Evolutionary conservation across 78 protist species (phyloP), one percentile per base, ranked within the genome.

Genomic region (Dictyostelium purpureum): DNA sequence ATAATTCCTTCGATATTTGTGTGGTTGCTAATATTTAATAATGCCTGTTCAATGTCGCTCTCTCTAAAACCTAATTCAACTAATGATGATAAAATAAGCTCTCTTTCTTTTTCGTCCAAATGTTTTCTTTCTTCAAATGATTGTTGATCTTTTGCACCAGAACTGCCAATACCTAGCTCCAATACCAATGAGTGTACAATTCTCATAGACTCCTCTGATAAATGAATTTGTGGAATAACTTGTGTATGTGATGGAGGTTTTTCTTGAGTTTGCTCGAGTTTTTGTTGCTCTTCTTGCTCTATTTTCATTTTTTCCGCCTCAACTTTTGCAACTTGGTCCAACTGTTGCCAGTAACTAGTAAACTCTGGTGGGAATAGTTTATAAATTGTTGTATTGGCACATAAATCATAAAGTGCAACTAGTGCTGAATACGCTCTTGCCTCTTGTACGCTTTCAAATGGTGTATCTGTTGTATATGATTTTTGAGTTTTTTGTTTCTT

Each of bases 341-440:
- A 21, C 49, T 16, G 31, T 45, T 73, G 1, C 91, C 91, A 83
- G 43, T 56, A 83, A 7, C 61, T 57, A 2, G 91, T 73, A 24
- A 35, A 83, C 70, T 83, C 91, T 0, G 91, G 91, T 31, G 91
- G 91, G 49, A 83, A 83, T 21, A 83, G 51, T 43, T 73, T 83
- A 43, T 83, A 59, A 37, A 83, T 83, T 1, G 77, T 83, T 2
- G 91, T 83, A 42, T 83, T 83, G 3, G 70, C 77, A 54, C 79
- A 73, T 14, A 83, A 24, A 45, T 47, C 70, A 33, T 40, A 45
- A 5, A 83, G 75, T n/a, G 91, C 91, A 6, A 83, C 91, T 45
- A 83, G 42, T 7, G 91, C 69, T 26, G 91, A 28, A 59, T 83
- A 73, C n/a, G 75, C 11, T 43, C 42, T 70, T 19, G 91, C 91